Conservation (phyloP, 2,329 filamentous ascomycete genomes). For the Trichoderma atrobrunneum region DNA sequence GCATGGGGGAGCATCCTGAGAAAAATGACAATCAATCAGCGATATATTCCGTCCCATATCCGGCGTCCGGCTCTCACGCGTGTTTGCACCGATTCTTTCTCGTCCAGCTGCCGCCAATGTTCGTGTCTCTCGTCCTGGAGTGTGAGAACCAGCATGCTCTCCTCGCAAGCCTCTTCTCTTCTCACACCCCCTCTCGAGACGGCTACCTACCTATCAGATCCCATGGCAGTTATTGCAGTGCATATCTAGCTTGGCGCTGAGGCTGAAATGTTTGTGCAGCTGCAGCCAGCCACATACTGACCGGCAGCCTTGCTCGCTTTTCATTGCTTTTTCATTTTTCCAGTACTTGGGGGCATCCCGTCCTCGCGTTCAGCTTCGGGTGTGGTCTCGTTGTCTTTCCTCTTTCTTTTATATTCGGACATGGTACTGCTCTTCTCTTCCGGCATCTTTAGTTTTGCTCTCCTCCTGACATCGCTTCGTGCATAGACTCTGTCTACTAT, state of each 20-base stretch:
- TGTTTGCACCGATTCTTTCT: background rate
- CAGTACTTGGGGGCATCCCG: background rate
- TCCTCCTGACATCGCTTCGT: background rate
- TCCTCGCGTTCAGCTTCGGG: background rate
- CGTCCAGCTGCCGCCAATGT: background rate
- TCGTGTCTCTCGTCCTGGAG: background rate
- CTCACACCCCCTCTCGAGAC: background rate
- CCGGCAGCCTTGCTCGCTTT: conserved; percentile 2
- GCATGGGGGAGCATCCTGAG: background rate
- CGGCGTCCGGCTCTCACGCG: background rate
- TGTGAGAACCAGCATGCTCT: background rate
- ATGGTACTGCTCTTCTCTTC: background rate
- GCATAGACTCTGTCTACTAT: background rate
- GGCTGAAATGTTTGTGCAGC: conserved; percentile 16
- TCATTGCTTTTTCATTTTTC: background rate
- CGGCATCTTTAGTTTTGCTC: background rate
- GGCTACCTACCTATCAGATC: background rate
- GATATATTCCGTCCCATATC: background rate
- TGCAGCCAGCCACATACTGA: conserved; percentile 10
- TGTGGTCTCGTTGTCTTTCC: background rate
- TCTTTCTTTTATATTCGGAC: background rate
- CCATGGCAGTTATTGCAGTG: background rate
- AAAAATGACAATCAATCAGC: background rate
- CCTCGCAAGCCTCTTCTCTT: background rate
- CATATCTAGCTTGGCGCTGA: conserved; percentile 10